Evolutionary conservation across 2,329 filamentous ascomycete species (phyloP).

Genomic region (Aspergillus thermomutatus): DNA sequence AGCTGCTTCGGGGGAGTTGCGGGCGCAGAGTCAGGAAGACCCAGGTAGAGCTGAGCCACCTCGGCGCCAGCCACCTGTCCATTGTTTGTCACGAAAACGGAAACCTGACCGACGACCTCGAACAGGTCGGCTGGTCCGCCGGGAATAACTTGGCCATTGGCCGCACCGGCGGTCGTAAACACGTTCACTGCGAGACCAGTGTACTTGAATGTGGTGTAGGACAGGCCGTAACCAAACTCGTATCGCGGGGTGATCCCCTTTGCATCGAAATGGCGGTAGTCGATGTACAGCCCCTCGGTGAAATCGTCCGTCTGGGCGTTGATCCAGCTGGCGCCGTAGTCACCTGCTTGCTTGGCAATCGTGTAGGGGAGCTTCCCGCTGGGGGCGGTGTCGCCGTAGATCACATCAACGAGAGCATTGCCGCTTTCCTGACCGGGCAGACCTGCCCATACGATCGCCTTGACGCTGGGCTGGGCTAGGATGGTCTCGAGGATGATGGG

Average conservation of each 20-base stretch:
- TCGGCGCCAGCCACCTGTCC: constrained; percentile 67
- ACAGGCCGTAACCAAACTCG: constrained; percentile 56
- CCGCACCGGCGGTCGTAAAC: neutral
- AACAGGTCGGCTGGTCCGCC: constrained; percentile 56
- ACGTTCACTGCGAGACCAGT: neutral
- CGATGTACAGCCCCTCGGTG: constrained; percentile 50
- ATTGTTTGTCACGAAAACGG: constrained; percentile 69
- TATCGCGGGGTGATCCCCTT: constrained; percentile 49
- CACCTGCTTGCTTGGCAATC: constrained; percentile 51
- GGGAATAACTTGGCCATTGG: neutral
- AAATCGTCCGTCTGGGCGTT: constrained; percentile 38
- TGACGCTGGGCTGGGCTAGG: constrained; percentile 60
- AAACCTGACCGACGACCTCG: constrained; percentile 39
- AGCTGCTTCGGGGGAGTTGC: constrained; percentile 50
- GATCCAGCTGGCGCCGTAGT: constrained; percentile 41
- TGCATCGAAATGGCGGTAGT: constrained; percentile 56
- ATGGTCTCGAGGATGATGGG: constrained; percentile 53
- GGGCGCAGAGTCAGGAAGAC: constrained; percentile 21
- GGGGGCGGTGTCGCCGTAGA: constrained; percentile 44
- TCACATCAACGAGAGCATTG: constrained; percentile 44
- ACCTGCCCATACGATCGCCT: constrained; percentile 62
- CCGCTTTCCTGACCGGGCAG: constrained; percentile 57
- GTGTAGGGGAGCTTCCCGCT: constrained; percentile 63
- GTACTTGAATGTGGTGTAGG: neutral
- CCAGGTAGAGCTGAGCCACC: constrained; percentile 57